Base-by-base conservation (phyloP, 768 basidiomycete species). In the Suillus tomentosus region DNA sequence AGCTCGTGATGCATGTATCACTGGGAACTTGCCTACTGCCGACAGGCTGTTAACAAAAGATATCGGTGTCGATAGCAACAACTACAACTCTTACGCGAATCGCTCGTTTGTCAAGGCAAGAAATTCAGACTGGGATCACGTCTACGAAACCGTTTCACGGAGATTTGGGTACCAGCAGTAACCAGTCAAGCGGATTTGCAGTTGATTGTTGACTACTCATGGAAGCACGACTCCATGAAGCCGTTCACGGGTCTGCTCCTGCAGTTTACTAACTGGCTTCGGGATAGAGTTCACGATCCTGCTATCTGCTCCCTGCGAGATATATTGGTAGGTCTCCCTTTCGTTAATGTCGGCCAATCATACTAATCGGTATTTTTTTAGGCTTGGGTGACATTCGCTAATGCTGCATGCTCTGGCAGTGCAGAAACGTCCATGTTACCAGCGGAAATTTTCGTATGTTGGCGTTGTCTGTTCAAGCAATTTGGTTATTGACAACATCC, bases 91-190 rank as follows among this genome's bases (percentile, higher is more conserved):
- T n/a, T n/a, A n/a, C n/a, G n/a, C n/a, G n/a, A n/a, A n/a, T n/a
- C n/a, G n/a, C n/a, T n/a, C n/a, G n/a, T n/a, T n/a, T n/a, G n/a
- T n/a, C n/a, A n/a, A n/a, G n/a, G n/a, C n/a, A n/a, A n/a, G n/a
- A n/a, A n/a, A n/a, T n/a, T n/a, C n/a, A n/a, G n/a, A n/a, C n/a
- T n/a, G n/a, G n/a, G n/a, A n/a, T n/a, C n/a, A n/a, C n/a, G n/a
- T 0, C 80, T 99, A 45, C 87, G 97, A 22, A 99, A 99, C 77
- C 87, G 97, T 5, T 99, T 99, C 78, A 99, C 97, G 4, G 97
- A 99, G 75, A 96, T 99, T 39, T 99, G 97, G 96, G 97, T 99
- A 0, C 96, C 96, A 3, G 79, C 88, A 19, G 85, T 98, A 37
- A 87, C 92, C 63, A 82, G 87, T 64, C 81, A 87, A 19, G 70